A percentile compares a stretch with the other conserved stretches of the same genome.
Evolutionary conservation across 306 rosid species (phyloP).

Genomic region (Dicorynia guianensis): DNA sequence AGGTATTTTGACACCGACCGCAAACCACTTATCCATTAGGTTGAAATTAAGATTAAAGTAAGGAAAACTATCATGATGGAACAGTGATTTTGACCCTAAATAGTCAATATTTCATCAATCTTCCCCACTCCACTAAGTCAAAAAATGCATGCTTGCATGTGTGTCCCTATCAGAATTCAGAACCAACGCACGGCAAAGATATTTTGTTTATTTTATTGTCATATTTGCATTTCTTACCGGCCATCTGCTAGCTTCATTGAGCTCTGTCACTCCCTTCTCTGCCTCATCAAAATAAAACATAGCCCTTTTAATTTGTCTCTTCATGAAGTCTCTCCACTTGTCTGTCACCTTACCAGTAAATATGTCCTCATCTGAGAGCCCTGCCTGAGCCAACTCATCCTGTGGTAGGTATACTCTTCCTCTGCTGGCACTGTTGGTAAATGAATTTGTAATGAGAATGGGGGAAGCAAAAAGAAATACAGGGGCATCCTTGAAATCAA

Average conservation of each 20-base stretch:
- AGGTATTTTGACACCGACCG: background rate
- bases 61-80: background rate
- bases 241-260: conserved; percentile 62
- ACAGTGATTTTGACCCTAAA: conserved; percentile 20
- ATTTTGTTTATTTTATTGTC: background rate
- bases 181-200: conserved; percentile 12
- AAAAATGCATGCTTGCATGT: background rate
- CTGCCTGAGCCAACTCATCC: conserved; percentile 37
- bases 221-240: conserved; percentile 55
- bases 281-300: conserved; percentile 34
- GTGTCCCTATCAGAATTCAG: background rate
- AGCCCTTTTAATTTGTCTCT: conserved; percentile 36
- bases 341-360: conserved; percentile 36
- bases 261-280: conserved; percentile 31
- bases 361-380: conserved; percentile 35
- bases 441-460: background rate
- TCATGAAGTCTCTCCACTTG: conserved; percentile 38
- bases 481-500: background rate
- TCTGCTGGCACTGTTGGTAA: conserved; percentile 14
- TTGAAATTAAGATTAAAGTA: too few species aligned
- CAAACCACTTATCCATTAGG: background rate
- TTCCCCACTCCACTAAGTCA: background rate
- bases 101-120: background rate
- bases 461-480: background rate
- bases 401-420: conserved; percentile 36